These are phyloP conservation scores for Rhodosporidiobolus sp. DNA, from an alignment of 768 basidiomycete species.

Conservation along the genomic window DNA sequence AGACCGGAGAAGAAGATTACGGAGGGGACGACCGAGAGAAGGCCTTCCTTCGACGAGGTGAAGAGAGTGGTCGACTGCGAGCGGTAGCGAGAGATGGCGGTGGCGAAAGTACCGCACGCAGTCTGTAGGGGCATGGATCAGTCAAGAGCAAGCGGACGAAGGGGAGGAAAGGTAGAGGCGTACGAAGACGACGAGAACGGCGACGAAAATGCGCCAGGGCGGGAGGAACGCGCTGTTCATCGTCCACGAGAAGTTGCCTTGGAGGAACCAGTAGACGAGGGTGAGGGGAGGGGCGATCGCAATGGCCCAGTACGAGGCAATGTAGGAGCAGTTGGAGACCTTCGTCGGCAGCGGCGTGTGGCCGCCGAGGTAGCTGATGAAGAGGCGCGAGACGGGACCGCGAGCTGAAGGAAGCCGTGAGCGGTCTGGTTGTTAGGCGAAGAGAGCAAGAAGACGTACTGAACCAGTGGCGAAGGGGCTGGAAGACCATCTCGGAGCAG, in stretches of 20 bases:
- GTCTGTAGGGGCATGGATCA: slow-evolving; percentile 52
- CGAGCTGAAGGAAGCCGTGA: no score
- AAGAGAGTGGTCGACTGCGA: background rate
- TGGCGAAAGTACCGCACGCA: slow-evolving; percentile 59
- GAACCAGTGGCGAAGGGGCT: slow-evolving; percentile 59
- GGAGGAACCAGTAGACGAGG: slow-evolving; percentile 66
- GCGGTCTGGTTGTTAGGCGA: no score
- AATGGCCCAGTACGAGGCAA: slow-evolving; percentile 61
- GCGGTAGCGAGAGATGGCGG: slow-evolving; percentile 10
- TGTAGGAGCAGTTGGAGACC: slow-evolving; percentile 41
- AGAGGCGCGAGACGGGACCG: slow-evolving; percentile 9
- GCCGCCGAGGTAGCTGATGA: background rate
- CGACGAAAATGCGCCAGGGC: slow-evolving; percentile 68
- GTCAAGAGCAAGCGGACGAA: slow-evolving; percentile 18
- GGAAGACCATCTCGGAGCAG: slow-evolving; percentile 64
- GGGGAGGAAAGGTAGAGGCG: no score
- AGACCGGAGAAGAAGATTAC: slow-evolving; percentile 50
- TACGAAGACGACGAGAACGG: slow-evolving; percentile 64
- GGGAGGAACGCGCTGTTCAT: background rate
- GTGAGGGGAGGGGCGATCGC: slow-evolving; percentile 64
- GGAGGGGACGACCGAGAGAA: slow-evolving; percentile 72
- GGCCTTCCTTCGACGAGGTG: slow-evolving; percentile 55
- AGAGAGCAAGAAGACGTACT: no score
- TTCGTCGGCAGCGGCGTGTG: slow-evolving; percentile 3
- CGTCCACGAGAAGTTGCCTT: slow-evolving; percentile 55